phyloP scores from a whole-genome alignment of 2,329 filamentous ascomycete genomes.

The Aspergillus oerlinghausenensis region DNA sequence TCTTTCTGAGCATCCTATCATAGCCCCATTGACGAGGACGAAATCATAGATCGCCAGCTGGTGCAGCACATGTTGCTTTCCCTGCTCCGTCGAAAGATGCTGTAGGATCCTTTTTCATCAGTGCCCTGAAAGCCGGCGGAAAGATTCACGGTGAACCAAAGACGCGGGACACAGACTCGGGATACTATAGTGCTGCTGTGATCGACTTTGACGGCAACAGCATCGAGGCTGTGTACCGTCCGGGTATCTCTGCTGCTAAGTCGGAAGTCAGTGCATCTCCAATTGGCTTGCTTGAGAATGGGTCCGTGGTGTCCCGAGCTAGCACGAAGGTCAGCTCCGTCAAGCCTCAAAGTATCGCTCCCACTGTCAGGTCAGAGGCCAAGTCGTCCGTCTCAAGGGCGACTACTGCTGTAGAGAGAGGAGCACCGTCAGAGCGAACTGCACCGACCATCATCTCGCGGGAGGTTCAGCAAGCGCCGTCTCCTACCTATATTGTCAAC shows the following conservation, averaged over 20 bases:
- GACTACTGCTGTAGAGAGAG: conserved; percentile 19
- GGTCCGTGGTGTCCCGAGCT: conserved; percentile 35
- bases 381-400: conserved; percentile 27
- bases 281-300: conserved; percentile 34
- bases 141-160: conserved; percentile 55
- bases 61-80: conserved; percentile 61
- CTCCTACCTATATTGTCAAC: conserved; percentile 21
- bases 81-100: conserved; percentile 61
- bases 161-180: conserved; percentile 48
- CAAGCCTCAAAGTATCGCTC: conserved; percentile 28
- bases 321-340: conserved; percentile 23
- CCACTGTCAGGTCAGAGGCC: conserved; percentile 23
- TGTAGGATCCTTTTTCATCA: conserved; percentile 68
- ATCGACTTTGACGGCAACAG: conserved; percentile 79
- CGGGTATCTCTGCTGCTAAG: conserved; percentile 22
- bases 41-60: conserved; percentile 42
- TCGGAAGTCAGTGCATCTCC: conserved; percentile 28
- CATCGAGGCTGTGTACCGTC: conserved; percentile 68
- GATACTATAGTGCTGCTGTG: conserved; percentile 60
- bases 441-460: conserved; percentile 18
- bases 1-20: not conserved
- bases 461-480: conserved; percentile 18
- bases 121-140: conserved; percentile 62
- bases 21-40: conserved; percentile 11
- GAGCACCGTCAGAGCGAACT: conserved; percentile 12